phyloP scores from a whole-genome alignment of 208 protist genomes.

The Leishmania guyanensis region DNA sequence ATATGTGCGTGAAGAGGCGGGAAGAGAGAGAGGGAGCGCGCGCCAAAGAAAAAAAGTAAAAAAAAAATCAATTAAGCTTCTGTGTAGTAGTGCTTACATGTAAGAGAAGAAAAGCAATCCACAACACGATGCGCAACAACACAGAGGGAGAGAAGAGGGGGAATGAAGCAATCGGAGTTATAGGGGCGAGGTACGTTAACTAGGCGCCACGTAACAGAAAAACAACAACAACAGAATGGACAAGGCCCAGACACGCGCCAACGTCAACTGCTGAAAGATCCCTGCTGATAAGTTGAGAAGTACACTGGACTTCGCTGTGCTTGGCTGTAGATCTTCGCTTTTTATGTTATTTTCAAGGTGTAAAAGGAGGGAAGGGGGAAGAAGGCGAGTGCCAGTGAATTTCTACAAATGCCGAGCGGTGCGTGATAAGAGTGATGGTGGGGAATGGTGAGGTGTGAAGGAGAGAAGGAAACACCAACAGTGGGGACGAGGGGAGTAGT shows the following conservation, averaged over 20 bases:
- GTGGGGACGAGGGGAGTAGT: background rate
- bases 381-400: background rate
- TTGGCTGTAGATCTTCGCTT: background rate
- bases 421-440: background rate
- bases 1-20: background rate
- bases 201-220: background rate
- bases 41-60: background rate
- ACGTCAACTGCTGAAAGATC: background rate
- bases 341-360: background rate
- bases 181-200: background rate
- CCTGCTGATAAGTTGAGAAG: background rate
- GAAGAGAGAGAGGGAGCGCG: background rate
- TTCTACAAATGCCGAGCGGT: background rate
- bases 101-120: background rate
- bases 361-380: background rate
- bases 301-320: background rate
- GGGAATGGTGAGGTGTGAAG: background rate
- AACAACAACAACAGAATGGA: slow-evolving; percentile 8
- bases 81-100: slow-evolving; percentile 10
- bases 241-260: background rate
- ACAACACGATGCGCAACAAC: background rate
- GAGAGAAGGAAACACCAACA: background rate
- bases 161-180: background rate
- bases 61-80: background rate
- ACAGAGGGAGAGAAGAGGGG: background rate